A percentile compares a stretch with the other conserved stretches of the same genome.
Conservation (phyloP, 768 basidiomycete genomes). For the Psilocybe cubensis region DNA sequence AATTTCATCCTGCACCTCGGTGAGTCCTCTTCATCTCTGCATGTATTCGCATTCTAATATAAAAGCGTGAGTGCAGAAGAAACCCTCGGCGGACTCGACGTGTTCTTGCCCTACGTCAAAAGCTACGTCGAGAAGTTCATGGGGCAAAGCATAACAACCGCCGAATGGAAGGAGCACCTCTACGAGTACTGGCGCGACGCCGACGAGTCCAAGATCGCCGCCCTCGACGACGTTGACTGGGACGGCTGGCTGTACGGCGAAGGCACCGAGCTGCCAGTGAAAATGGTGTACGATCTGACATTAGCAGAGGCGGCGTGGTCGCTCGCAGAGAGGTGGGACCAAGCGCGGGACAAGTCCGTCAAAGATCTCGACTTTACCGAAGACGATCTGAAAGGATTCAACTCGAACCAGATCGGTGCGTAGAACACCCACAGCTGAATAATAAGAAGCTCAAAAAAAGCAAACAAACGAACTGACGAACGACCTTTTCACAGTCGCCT, state of each 20-base stretch:
- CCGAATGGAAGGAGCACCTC: slow-evolving; percentile 82
- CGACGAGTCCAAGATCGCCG: slow-evolving; percentile 61
- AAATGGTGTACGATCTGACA: slow-evolving; percentile 74
- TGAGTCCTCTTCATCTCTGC: slow-evolving; percentile 29
- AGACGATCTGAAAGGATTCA: slow-evolving; percentile 79
- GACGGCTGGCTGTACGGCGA: slow-evolving; percentile 87
- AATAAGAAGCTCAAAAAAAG: too few species aligned
- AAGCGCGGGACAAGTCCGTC: slow-evolving; percentile 51
- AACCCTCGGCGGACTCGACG: slow-evolving; percentile 79
- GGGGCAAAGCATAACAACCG: slow-evolving; percentile 82
- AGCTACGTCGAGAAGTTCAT: slow-evolving; percentile 84
- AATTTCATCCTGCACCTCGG: slow-evolving; percentile 88
- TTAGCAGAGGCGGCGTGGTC: slow-evolving; percentile 71
- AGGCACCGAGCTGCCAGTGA: slow-evolving; percentile 71
- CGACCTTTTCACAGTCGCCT: slow-evolving; percentile 59
- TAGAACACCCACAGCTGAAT: slow-evolving; percentile 9
- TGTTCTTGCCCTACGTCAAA: slow-evolving; percentile 82
- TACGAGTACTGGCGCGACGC: slow-evolving; percentile 69
- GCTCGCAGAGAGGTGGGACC: slow-evolving; percentile 77
- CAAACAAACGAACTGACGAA: not conserved
- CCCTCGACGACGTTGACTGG: slow-evolving; percentile 77
- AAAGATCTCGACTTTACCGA: slow-evolving; percentile 57
- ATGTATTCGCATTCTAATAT: not conserved
- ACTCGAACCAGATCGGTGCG: slow-evolving; percentile 78
- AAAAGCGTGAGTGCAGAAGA: slow-evolving; percentile 45